Percentiles rank a stretch among this genome's conserved stretches.
phyloP scores from a whole-genome alignment of 148 eudicot genomes.

The Chenopodium formosanum region DNA sequence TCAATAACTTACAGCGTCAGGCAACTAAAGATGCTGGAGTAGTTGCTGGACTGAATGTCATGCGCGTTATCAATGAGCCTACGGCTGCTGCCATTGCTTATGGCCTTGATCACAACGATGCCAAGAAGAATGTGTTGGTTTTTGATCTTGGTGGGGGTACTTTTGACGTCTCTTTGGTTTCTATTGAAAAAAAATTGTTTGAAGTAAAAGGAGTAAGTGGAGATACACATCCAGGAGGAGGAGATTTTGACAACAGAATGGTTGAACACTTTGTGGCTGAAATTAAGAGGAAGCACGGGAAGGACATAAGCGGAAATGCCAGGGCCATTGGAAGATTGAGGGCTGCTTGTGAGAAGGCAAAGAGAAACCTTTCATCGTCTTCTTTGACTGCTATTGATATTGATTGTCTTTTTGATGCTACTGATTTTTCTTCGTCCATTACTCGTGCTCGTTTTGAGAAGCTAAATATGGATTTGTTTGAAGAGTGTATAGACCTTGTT shows the following conservation, averaged over 20 bases:
- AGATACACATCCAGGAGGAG: no score
- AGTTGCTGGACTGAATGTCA: conserved; percentile 13
- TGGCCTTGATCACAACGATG: conserved; percentile 4
- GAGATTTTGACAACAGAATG: background rate
- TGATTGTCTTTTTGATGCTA: conserved; percentile 6
- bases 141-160: background rate
- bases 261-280: background rate
- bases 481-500: background rate
- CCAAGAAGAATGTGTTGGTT: conserved; percentile 12
- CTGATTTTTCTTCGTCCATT: conserved; percentile 1
- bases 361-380: background rate
- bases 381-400: background rate
- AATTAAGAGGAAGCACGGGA: background rate
- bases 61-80: conserved; percentile 21
- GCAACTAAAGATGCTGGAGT: conserved; percentile 1
- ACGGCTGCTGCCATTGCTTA: conserved; percentile 25
- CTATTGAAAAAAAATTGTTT: no score
- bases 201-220: no score
- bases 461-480: conserved; percentile 8
- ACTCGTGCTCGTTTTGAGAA: background rate
- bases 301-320: background rate
- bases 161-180: no score
- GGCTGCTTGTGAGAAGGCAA: conserved; percentile 12
- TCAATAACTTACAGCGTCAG: background rate
- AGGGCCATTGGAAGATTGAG: conserved; percentile 2